Conservation (phyloP, 805 yeast species). For the Teunomyces kruisii region DNA sequence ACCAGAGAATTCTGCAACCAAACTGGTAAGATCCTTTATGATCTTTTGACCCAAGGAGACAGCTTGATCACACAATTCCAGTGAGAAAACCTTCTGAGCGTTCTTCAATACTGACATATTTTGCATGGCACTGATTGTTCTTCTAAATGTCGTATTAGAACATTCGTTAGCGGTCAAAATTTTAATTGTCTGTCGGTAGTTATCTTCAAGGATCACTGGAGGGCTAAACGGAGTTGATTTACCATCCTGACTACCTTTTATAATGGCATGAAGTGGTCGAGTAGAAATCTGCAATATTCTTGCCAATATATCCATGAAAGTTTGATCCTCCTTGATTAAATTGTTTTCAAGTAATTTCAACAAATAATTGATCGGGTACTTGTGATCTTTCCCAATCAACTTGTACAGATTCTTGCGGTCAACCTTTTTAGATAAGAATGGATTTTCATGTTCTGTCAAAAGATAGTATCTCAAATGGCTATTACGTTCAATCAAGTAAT, state of each 20-base stretch:
- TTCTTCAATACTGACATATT: slow-evolving; percentile 62
- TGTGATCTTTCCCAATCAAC: slow-evolving; percentile 37
- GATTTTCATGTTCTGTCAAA: slow-evolving; percentile 67
- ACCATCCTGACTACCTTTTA: slow-evolving; percentile 27
- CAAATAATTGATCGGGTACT: slow-evolving; percentile 72
- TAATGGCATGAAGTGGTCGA: slow-evolving; percentile 60
- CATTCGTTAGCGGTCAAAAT: slow-evolving; percentile 81
- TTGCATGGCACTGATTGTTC: slow-evolving; percentile 78
- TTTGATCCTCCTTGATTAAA: slow-evolving; percentile 68
- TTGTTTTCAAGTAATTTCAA: slow-evolving; percentile 61
- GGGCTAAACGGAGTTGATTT: slow-evolving; percentile 34
- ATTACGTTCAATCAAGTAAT: slow-evolving; percentile 65
- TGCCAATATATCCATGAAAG: slow-evolving; percentile 74
- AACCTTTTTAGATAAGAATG: slow-evolving; percentile 34
- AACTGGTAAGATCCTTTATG: slow-evolving; percentile 51
- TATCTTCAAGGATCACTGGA: slow-evolving; percentile 64
- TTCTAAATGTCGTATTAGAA: slow-evolving; percentile 79
- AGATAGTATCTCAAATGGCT: slow-evolving; percentile 70
- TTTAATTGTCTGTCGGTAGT: slow-evolving; percentile 61
- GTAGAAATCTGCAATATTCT: slow-evolving; percentile 76
- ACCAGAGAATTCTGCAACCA: slow-evolving; percentile 46
- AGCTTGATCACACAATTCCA: slow-evolving; percentile 66
- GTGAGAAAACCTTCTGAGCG: slow-evolving; percentile 64
- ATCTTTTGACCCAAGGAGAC: slow-evolving; percentile 54
- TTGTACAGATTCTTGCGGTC: slow-evolving; percentile 22